These are phyloP conservation scores for Nowakowskiella sp. DNA, from an alignment of 192 early-diverging fungal genomes.

Conservation along the genomic window DNA sequence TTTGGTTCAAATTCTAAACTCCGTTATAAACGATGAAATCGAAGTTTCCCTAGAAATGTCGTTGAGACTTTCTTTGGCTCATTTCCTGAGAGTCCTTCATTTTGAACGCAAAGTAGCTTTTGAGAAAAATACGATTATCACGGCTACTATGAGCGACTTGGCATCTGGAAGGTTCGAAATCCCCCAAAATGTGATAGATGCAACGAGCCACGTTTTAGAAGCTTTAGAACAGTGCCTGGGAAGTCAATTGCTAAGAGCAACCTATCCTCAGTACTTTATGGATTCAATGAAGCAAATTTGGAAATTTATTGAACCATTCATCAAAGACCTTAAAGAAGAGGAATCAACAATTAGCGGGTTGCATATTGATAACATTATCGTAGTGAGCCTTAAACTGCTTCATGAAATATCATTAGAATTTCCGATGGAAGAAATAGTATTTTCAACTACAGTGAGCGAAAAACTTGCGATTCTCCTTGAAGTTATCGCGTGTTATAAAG, in stretches of 20 bases:
- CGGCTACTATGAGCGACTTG: conserved; percentile 6
- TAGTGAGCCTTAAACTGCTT: conserved; percentile 12
- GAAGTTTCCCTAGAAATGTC: too few species aligned
- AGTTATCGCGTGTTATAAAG: conserved; percentile 14
- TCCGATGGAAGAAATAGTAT: conserved; percentile 21
- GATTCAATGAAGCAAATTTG: conserved; percentile 26
- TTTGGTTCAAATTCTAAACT: too few species aligned
- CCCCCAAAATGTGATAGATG: conserved; percentile 13
- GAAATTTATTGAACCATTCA: conserved; percentile 29
- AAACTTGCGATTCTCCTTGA: conserved; percentile 29
- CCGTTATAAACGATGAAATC: too few species aligned
- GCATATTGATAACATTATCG: conserved; percentile 15
- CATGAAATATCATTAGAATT: conserved; percentile 22
- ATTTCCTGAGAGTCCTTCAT: conserved; percentile 29
- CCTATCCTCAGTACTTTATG: conserved; percentile 19
- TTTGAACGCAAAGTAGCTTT: conserved; percentile 31
- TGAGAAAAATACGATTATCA: neutral
- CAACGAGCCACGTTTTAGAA: conserved; percentile 17
- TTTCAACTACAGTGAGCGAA: conserved; percentile 10
- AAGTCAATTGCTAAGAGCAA: conserved; percentile 1
- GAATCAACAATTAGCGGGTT: conserved; percentile 1
- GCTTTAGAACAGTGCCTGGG: conserved; percentile 28
- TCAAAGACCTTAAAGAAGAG: conserved; percentile 17
- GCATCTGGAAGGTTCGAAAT: conserved; percentile 14
- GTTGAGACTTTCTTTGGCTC: conserved; percentile 17